Percentiles rank a stretch among this genome's conserved stretches.
phyloP scores from a whole-genome alignment of 2,329 filamentous ascomycete genomes.

The Ceratocystis cubensis region DNA sequence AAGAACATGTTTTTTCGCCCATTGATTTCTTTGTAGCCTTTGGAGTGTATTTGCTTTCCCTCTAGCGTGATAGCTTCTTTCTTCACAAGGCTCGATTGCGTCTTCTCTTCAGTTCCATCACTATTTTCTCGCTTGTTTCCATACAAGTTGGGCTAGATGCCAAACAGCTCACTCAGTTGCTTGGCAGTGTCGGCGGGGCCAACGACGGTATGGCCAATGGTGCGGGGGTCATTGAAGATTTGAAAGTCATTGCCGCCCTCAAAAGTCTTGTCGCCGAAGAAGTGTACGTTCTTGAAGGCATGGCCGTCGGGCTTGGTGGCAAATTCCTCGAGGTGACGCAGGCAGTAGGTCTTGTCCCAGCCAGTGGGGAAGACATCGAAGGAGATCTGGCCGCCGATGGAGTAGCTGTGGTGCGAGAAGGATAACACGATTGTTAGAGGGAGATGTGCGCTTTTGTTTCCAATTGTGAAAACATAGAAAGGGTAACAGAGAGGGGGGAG shows the following conservation, averaged over 20 bases:
- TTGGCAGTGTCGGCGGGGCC: conserved; percentile 70
- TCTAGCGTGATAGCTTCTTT: not conserved
- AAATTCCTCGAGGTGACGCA: conserved; percentile 74
- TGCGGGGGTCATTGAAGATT: conserved; percentile 73
- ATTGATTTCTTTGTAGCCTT: too few species aligned
- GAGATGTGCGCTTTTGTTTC: not conserved
- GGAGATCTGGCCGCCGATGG: conserved; percentile 92
- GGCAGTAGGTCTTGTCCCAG: conserved; percentile 98
- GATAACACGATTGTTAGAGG: not conserved
- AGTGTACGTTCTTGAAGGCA: conserved; percentile 79
- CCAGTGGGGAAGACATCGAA: conserved; percentile 95
- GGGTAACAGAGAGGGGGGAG: conserved; percentile 11
- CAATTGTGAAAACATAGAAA: not conserved
- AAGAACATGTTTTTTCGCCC: too few species aligned
- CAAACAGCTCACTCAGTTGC: conserved; percentile 70
- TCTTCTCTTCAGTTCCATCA: not conserved
- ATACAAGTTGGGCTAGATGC: conserved; percentile 35
- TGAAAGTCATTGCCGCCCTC: conserved; percentile 91
- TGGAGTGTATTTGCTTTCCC: too few species aligned
- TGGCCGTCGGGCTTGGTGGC: conserved; percentile 56
- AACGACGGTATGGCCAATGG: conserved; percentile 71
- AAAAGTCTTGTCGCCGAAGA: conserved; percentile 94
- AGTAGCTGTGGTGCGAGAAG: conserved; percentile 46
- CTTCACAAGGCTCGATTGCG: not conserved
- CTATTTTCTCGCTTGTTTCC: not conserved